These are phyloP conservation scores for Diaporthe ilicicola DNA, from an alignment of 2,329 filamentous ascomycete species.

Conservation along the genomic window DNA sequence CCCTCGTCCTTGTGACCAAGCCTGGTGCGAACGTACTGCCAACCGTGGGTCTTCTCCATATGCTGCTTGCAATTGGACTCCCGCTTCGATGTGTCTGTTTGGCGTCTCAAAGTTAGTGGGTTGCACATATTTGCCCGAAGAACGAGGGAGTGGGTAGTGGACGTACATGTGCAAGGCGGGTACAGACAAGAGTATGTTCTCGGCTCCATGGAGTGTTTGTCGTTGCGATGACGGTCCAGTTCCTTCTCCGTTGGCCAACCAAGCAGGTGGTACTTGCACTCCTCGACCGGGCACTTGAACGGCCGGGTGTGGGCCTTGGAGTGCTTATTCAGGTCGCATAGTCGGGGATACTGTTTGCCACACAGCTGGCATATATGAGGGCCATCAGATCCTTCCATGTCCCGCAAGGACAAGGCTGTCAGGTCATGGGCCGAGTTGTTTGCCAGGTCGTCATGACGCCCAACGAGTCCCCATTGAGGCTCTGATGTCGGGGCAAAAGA, in stretches of 20 bases:
- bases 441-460: conserved; percentile 15
- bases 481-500: conserved; percentile 21
- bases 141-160: background rate
- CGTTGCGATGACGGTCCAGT: conserved; percentile 78
- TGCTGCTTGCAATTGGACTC: conserved; percentile 87
- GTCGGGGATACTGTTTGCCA: conserved; percentile 40
- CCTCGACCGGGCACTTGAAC: conserved; percentile 73
- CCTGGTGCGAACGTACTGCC: conserved; percentile 77
- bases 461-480: conserved; percentile 24
- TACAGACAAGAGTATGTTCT: conserved; percentile 72
- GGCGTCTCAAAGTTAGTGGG: background rate
- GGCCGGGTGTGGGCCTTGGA: conserved; percentile 29
- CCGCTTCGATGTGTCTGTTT: conserved; percentile 71
- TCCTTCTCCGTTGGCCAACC: conserved; percentile 86
- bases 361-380: conserved; percentile 39
- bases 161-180: conserved; percentile 64
- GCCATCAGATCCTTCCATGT: conserved; percentile 16
- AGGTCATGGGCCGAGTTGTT: conserved; percentile 6
- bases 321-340: conserved; percentile 48
- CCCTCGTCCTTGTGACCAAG: conserved; percentile 39
- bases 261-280: conserved; percentile 74
- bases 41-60: conserved; percentile 83
- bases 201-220: conserved; percentile 76
- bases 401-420: conserved; percentile 10
- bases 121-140: background rate